Conservation (phyloP, 495 filamentous ascomycete species). For the Evernia prunastri region DNA sequence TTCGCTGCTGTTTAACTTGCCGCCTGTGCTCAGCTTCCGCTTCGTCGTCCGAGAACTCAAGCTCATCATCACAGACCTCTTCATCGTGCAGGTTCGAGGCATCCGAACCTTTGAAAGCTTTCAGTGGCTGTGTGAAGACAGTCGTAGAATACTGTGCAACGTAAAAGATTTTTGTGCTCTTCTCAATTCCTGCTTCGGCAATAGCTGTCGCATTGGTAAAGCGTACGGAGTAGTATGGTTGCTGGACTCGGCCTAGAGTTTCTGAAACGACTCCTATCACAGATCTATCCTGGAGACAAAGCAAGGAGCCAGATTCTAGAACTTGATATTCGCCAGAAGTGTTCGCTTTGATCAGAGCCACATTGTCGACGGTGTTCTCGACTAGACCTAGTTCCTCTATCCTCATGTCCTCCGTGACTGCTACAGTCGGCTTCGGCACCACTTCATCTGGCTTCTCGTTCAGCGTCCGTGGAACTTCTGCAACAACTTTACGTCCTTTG, state of each 20-base stretch:
- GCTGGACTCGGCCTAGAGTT: conserved; percentile 71
- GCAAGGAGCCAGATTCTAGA: conserved; percentile 71
- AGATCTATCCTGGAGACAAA: conserved; percentile 69
- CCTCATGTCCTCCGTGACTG: conserved; percentile 65
- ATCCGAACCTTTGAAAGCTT: conserved; percentile 74
- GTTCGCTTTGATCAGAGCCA: conserved; percentile 72
- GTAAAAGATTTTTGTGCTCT: conserved; percentile 69
- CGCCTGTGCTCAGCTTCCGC: conserved; percentile 77
- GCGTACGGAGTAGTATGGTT: conserved; percentile 72
- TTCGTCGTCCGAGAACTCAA: conserved; percentile 95
- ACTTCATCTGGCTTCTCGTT: conserved; percentile 66
- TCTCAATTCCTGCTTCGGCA: conserved; percentile 52
- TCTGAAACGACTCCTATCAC: conserved; percentile 76
- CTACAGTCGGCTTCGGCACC: conserved; percentile 65
- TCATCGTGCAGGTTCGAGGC: conserved; percentile 93
- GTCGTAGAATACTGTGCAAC: conserved; percentile 65
- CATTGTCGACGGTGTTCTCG: conserved; percentile 66
- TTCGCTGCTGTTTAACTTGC: conserved; percentile 53
- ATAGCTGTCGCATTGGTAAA: conserved; percentile 64
- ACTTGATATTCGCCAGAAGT: conserved; percentile 74
- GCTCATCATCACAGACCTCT: conserved; percentile 75
- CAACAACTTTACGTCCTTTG: conserved; percentile 37
- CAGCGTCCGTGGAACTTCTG: conserved; percentile 55
- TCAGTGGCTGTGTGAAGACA: conserved; percentile 76
- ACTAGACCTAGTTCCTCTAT: conserved; percentile 67